Percentiles rank a stretch among this genome's conserved stretches.
Evolutionary conservation across 805 yeast species (phyloP).

Genomic region (Yarrowia sp.): DNA sequence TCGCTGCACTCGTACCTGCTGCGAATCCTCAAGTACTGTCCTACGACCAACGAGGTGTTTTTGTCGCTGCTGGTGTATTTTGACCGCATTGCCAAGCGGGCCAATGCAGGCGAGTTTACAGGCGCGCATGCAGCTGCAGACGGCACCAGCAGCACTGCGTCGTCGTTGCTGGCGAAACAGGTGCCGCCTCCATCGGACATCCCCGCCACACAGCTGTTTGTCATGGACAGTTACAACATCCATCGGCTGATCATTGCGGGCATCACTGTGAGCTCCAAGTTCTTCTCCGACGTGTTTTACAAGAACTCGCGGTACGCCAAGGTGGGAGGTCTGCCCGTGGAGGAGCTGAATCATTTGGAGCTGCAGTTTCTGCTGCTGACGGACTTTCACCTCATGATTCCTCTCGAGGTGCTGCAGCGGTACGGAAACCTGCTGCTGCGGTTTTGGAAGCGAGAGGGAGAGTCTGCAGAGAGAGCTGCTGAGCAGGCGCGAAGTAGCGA

Average conservation of each 20-base stretch:
- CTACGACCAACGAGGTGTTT: conserved; percentile 97
- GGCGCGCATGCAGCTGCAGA: conserved; percentile 15
- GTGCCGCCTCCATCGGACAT: conserved; percentile 24
- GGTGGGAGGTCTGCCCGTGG: conserved; percentile 88
- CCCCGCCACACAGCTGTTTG: conserved; percentile 62
- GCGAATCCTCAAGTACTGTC: conserved; percentile 92
- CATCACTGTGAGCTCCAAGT: conserved; percentile 91
- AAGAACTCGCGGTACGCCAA: conserved; percentile 92
- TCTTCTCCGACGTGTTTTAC: conserved; percentile 90
- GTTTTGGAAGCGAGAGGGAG: conserved; percentile 76
- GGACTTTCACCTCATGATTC: conserved; percentile 83
- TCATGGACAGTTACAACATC: conserved; percentile 93
- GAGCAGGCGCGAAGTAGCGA: not conserved
- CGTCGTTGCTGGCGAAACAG: conserved; percentile 12
- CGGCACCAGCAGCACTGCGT: conserved; percentile 5
- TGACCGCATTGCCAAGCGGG: conserved; percentile 86
- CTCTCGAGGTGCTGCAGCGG: conserved; percentile 83
- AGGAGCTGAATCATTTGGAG: conserved; percentile 89
- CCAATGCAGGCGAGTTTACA: conserved; percentile 45
- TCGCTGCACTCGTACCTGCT: conserved; percentile 83
- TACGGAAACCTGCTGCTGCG: conserved; percentile 83
- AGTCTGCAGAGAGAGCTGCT: not conserved
- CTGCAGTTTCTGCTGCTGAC: conserved; percentile 79
- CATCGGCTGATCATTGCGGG: conserved; percentile 93
- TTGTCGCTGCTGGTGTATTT: conserved; percentile 85